Conservation (phyloP, 441 rosid genomes). For the Capsella rubella region DNA sequence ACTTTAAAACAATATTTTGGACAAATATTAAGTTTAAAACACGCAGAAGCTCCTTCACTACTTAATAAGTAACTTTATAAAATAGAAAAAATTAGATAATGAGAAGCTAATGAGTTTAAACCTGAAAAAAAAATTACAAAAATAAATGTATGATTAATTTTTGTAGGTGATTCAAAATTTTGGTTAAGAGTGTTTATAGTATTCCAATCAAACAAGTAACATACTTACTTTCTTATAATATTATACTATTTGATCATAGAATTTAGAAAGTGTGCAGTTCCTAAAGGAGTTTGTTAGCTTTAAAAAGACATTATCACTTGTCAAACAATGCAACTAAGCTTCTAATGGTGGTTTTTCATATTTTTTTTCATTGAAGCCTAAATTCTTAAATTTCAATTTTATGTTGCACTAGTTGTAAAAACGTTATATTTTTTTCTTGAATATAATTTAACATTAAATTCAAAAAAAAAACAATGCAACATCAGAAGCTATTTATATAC, state of each 20-base stretch:
- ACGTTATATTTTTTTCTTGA: too few species aligned
- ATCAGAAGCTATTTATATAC: constrained; percentile 1
- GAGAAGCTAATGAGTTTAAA: constrained; percentile 2
- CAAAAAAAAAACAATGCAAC: constrained; percentile 8
- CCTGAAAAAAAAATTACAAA: neutral
- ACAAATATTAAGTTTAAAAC: neutral
- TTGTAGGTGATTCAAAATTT: constrained; percentile 23
- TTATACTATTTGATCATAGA: constrained; percentile 33
- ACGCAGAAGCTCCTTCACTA: neutral
- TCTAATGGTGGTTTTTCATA: too few species aligned
- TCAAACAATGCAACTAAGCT: constrained; percentile 8
- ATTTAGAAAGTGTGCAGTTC: constrained; percentile 40
- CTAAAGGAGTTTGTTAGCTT: constrained; percentile 27
- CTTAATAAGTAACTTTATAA: neutral
- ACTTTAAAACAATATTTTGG: neutral
- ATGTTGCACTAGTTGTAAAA: too few species aligned
- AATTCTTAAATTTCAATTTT: too few species aligned
- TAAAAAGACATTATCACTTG: constrained; percentile 27
- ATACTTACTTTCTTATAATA: constrained; percentile 30
- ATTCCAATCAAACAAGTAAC: constrained; percentile 42
- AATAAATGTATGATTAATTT: neutral
- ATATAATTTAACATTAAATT: too few species aligned
- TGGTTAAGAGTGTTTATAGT: constrained; percentile 31
- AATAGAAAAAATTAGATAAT: neutral
- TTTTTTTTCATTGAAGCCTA: too few species aligned